Percentiles rank a stretch among this genome's conserved stretches.
phyloP scores from a whole-genome alignment of 139 green algal species.

The Choricystis sp. region DNA sequence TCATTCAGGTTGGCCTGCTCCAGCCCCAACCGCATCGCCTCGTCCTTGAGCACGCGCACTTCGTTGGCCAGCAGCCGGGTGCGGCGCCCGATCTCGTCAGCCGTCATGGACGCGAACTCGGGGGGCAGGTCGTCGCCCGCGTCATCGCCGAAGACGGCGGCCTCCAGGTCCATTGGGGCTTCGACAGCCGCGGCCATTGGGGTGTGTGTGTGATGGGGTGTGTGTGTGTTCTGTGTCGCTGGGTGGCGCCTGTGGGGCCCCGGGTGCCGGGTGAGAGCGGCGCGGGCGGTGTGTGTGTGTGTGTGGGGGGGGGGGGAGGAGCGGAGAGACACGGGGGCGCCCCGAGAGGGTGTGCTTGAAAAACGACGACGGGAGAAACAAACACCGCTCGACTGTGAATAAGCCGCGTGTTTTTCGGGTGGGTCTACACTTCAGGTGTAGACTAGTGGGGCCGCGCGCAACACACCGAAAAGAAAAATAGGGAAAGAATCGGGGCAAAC shows the following conservation, averaged over 20 bases:
- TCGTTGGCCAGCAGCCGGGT: constrained; percentile 89
- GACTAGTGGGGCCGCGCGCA: too few relatives aligned
- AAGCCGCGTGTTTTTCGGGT: too few relatives aligned
- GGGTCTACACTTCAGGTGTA: too few relatives aligned
- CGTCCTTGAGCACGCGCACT: constrained; percentile 90
- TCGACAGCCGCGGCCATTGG: too few relatives aligned
- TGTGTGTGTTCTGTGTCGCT: too few relatives aligned
- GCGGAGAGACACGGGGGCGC: too few relatives aligned
- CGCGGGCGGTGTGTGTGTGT: neutral
- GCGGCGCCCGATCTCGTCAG: constrained; percentile 63
- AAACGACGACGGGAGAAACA: too few relatives aligned
- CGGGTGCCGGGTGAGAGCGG: neutral
- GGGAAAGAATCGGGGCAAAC: too few relatives aligned
- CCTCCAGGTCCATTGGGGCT: neutral
- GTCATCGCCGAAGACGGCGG: constrained; percentile 4
- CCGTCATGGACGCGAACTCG: constrained; percentile 75
- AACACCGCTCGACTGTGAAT: too few relatives aligned
- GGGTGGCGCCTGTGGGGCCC: neutral
- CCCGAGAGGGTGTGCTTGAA: too few relatives aligned
- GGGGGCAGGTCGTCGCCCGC: constrained; percentile 51
- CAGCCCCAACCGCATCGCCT: constrained; percentile 66
- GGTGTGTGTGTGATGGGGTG: too few relatives aligned
- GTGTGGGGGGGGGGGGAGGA: neutral
- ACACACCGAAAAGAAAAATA: too few relatives aligned
- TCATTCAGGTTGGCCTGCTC: constrained; percentile 60